Evolutionary conservation across 2,329 filamentous ascomycete genomes (phyloP), one percentile per base, ranked within the genome.

Genomic region (Diplodia sapinea): DNA sequence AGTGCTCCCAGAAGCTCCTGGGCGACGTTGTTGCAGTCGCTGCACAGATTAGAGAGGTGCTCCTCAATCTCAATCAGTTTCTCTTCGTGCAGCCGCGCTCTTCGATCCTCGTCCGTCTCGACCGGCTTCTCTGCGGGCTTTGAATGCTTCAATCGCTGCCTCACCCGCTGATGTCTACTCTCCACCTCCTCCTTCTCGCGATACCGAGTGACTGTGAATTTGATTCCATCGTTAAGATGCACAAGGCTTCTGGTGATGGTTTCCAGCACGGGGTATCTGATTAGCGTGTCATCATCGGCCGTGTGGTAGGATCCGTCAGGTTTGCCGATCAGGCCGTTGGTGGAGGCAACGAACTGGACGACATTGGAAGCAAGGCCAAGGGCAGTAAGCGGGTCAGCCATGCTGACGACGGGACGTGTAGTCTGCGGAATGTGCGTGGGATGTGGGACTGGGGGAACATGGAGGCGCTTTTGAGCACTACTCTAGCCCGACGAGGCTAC

Each of bases 331-430:
- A 66, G 55, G 8, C 23, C 33, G 65, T 29, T 29, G 52, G 65
- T 38, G 31, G 33, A 66, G 51, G 20, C 49, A 29, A 51, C 61
- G 29, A 66, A 57, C 9, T 66, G 65, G 40, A 61, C 40, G 29
- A 61, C 65, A 36, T 61, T 52, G 23, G 65, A 57, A 36, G 65
- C 54, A 26, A 61, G 29, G 52, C 65, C 52, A 9, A 66, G 26
- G 15, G 55, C 65, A 13, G 51, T 66, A 38, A 66, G 55, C 43
- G 54, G 65, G 26, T 66, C 65, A 13, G 52, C 40, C 65, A 66
- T 66, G 38, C 55, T 52, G 59, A 63, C 59, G 31, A 20, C 47
- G n/a, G 29, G 20, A 17, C n/a, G 31, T 31, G 20, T 43, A 20
- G n/a, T 23, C 43, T 36, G 47, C 17, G 17, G 29, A 38, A 12